A percentile compares a stretch with the other conserved stretches of the same genome.
Evolutionary conservation across 345 rosid genomes (phyloP).

Genomic region (Excoecaria cochinchinensis): DNA sequence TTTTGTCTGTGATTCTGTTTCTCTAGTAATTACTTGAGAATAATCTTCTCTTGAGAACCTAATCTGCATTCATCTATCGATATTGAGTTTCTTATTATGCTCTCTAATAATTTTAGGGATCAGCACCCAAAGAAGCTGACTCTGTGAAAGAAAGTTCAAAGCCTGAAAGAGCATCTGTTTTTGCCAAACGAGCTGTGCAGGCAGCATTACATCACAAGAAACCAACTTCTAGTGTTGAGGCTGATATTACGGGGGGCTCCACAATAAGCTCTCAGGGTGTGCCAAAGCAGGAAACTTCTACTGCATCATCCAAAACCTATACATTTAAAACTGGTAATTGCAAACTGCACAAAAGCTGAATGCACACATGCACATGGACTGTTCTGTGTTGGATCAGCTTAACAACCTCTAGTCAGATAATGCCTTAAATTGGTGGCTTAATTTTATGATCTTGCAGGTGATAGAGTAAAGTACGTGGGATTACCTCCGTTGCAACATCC

Average conservation of each 20-base stretch:
- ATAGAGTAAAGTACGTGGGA: slow-evolving; percentile 77
- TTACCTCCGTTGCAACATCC: slow-evolving; percentile 52
- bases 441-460: slow-evolving; percentile 55
- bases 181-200: slow-evolving; percentile 65
- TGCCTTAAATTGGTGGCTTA: slow-evolving; percentile 12
- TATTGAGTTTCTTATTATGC: slow-evolving; percentile 3
- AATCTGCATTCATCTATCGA: background rate
- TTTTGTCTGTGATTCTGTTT: background rate
- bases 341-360: background rate
- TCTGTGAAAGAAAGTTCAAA: slow-evolving; percentile 63
- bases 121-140: slow-evolving; percentile 64
- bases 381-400: background rate
- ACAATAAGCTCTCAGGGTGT: slow-evolving; percentile 62
- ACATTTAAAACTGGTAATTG: slow-evolving; percentile 74
- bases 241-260: slow-evolving; percentile 89
- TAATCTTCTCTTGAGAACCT: background rate
- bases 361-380: background rate
- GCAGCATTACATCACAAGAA: slow-evolving; percentile 64
- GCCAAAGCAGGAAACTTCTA: slow-evolving; percentile 87
- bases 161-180: slow-evolving; percentile 62
- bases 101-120: slow-evolving; percentile 52
- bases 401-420: slow-evolving; percentile 7
- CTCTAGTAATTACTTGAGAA: too few species aligned
- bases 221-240: slow-evolving; percentile 93
- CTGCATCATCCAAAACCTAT: slow-evolving; percentile 85